Evolutionary conservation across 208 protist species (phyloP).

Genomic region (Angomonas desouzai): DNA sequence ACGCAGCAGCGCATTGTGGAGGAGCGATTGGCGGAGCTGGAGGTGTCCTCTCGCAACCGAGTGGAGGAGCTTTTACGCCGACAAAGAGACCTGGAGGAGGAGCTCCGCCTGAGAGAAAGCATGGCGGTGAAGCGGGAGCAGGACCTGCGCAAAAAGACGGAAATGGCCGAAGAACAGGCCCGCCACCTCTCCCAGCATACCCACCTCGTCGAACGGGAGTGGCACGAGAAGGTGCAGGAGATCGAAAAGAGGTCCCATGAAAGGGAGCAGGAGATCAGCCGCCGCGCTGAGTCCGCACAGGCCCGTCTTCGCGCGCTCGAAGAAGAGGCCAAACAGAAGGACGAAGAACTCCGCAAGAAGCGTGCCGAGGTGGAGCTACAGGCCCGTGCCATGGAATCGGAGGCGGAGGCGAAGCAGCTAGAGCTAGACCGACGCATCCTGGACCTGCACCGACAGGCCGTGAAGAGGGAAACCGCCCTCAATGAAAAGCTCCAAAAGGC

Average conservation of each 20-base stretch:
- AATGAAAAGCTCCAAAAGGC: constrained; percentile 36
- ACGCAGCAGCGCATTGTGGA: constrained; percentile 43
- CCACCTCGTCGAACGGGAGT: constrained; percentile 42
- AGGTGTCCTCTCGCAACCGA: constrained; percentile 34
- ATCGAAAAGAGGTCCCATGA: constrained; percentile 34
- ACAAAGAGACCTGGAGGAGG: constrained; percentile 41
- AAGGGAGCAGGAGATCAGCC: constrained; percentile 40
- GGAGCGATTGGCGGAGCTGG: constrained; percentile 37
- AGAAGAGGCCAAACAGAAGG: constrained; percentile 28
- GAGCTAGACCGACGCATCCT: constrained; percentile 50
- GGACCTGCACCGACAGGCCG: constrained; percentile 36
- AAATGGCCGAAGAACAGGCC: constrained; percentile 38
- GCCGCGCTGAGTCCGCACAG: constrained; percentile 35
- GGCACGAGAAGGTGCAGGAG: constrained; percentile 31
- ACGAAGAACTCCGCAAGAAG: constrained; percentile 45
- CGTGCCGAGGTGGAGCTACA: constrained; percentile 43
- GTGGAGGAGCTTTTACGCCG: constrained; percentile 51
- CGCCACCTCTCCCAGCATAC: constrained; percentile 28
- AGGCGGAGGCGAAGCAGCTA: constrained; percentile 44
- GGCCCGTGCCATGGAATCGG: constrained; percentile 35
- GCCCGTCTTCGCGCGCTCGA: constrained; percentile 34
- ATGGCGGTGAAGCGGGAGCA: constrained; percentile 31
- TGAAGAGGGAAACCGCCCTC: constrained; percentile 36
- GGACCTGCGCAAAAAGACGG: constrained; percentile 33
- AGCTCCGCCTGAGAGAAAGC: constrained; percentile 45